phyloP scores from a whole-genome alignment of 192 early-diverging fungal species.

The Phycomyces nitens region DNA sequence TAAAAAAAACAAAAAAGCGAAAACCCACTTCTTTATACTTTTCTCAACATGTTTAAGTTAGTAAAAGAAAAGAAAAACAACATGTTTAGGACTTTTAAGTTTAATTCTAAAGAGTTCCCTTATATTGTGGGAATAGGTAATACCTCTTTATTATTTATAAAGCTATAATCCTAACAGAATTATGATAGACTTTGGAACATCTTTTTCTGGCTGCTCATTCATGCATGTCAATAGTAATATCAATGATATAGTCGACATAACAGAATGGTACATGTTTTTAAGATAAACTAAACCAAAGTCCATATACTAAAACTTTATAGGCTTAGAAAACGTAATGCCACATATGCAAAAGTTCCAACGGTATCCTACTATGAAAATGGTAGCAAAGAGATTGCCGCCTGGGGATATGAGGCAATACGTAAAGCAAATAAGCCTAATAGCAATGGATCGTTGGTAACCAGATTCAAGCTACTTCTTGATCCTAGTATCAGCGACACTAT shows the following conservation, averaged over 20 bases:
- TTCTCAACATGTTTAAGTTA: no score
- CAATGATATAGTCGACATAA: slow-evolving; percentile 44
- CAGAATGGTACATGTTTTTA: slow-evolving; percentile 30
- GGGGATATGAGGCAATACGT: slow-evolving; percentile 40
- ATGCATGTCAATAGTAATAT: slow-evolving; percentile 33
- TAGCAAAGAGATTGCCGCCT: slow-evolving; percentile 37
- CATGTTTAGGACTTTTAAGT: no score
- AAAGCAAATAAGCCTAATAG: slow-evolving; percentile 39
- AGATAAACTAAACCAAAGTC: neutral
- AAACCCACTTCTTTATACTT: no score
- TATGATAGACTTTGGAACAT: slow-evolving; percentile 30
- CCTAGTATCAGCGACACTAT: slow-evolving; percentile 28
- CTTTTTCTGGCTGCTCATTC: slow-evolving; percentile 46
- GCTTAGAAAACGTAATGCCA: neutral
- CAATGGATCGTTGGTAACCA: slow-evolving; percentile 36
- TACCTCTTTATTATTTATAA: no score
- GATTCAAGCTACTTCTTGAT: slow-evolving; percentile 50
- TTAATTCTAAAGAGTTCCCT: no score
- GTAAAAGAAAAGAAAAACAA: no score
- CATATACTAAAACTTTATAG: neutral
- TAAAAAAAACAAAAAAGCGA: no score
- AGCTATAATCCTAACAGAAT: no score
- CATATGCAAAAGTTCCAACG: slow-evolving; percentile 33
- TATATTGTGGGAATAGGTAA: no score
- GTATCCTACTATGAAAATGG: slow-evolving; percentile 33